Percentiles rank a stretch among this genome's conserved stretches.
phyloP scores from a whole-genome alignment of 164 flowering plant genomes.

The Berberis vulgaris region DNA sequence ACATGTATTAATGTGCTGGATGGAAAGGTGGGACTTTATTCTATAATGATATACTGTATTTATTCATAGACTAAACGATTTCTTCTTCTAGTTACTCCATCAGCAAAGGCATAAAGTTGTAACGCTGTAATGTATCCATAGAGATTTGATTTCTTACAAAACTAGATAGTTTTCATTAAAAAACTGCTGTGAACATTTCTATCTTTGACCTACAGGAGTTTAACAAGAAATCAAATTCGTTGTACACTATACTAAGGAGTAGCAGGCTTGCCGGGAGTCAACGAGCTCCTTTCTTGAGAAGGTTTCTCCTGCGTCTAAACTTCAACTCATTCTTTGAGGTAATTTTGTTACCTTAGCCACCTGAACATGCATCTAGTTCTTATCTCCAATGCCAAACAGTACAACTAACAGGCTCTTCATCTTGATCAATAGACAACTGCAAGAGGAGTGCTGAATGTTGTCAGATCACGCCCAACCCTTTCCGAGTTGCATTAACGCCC shows the following conservation, averaged over 20 bases:
- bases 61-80: no score
- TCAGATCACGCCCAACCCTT: slow-evolving; percentile 54
- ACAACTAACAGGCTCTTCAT: slow-evolving; percentile 4
- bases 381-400: neutral
- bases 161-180: no score
- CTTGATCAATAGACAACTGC: slow-evolving; percentile 71
- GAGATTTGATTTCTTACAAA: no score
- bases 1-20: no score
- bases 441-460: slow-evolving; percentile 81
- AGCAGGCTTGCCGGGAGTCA: slow-evolving; percentile 98
- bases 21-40: no score
- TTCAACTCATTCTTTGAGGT: slow-evolving; percentile 98
- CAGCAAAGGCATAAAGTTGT: no score
- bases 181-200: neutral
- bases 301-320: slow-evolving; percentile 84
- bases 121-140: no score
- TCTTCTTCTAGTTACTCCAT: no score
- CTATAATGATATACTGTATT: no score
- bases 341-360: slow-evolving; percentile 9
- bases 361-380: neutral
- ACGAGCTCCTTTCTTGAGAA: slow-evolving; percentile 88
- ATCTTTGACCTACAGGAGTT: slow-evolving; percentile 54
- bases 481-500: slow-evolving; percentile 40
- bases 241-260: slow-evolving; percentile 90
- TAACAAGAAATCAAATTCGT: slow-evolving; percentile 92